phyloP scores from a whole-genome alignment of 495 filamentous ascomycete species.

The Talaromyces thailandensis region DNA sequence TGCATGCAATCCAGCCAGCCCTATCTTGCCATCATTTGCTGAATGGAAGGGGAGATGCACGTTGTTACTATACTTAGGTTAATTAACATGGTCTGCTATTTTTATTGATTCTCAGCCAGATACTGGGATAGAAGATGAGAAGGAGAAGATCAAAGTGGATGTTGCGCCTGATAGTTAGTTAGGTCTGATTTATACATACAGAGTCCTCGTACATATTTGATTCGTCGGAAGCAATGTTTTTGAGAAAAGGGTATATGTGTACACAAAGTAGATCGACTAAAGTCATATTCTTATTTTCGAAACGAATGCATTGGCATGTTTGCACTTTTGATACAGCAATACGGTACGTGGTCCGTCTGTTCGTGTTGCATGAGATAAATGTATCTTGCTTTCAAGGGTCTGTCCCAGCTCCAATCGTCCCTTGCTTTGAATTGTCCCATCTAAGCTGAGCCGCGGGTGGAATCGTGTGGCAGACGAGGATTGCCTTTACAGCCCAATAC shows the following conservation, averaged over 20 bases:
- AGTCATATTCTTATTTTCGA: background rate
- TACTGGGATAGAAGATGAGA: background rate
- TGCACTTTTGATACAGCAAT: background rate
- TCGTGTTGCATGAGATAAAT: background rate
- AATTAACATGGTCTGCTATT: background rate
- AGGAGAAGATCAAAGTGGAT: background rate
- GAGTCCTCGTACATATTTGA: background rate
- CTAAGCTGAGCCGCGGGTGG: background rate
- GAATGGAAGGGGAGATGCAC: background rate
- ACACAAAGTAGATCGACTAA: background rate
- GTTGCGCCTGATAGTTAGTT: background rate
- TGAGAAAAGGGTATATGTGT: background rate
- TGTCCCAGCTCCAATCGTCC: background rate
- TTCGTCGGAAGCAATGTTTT: background rate
- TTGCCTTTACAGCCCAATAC: no score
- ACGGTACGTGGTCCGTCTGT: background rate
- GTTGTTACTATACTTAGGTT: background rate
- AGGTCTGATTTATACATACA: background rate
- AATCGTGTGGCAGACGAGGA: background rate
- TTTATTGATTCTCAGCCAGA: background rate
- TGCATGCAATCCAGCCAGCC: slow-evolving; percentile 5
- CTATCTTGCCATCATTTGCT: slow-evolving; percentile 9
- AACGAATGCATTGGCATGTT: background rate
- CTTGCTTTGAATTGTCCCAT: background rate
- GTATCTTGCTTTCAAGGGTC: background rate